These are phyloP conservation scores for Toxicodendron radicans DNA, from an alignment of 345 rosid genomes.

Conservation along the genomic window DNA sequence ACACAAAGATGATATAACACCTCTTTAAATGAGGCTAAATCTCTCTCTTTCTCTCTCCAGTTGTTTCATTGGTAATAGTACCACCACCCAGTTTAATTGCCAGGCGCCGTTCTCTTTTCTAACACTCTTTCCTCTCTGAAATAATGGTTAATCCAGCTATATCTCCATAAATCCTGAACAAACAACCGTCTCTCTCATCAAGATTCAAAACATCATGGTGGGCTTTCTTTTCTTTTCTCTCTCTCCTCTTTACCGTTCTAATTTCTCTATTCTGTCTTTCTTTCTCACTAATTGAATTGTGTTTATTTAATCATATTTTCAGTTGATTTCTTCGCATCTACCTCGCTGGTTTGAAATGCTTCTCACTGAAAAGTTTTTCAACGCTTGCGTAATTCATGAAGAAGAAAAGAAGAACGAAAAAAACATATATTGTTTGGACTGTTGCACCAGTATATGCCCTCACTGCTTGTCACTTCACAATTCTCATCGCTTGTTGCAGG, in stretches of 20 bases:
- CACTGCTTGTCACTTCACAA: constrained; percentile 70
- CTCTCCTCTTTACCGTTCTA: neutral
- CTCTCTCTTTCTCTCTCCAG: constrained; percentile 26
- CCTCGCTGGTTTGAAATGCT: constrained; percentile 66
- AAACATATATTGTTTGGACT: constrained; percentile 76
- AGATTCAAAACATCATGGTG: constrained; percentile 39
- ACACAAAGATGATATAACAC: constrained; percentile 14
- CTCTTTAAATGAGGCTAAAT: constrained; percentile 31
- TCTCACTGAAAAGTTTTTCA: constrained; percentile 75
- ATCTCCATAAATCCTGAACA: constrained; percentile 20
- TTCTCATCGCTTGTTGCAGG: constrained; percentile 85
- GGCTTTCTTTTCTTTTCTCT: constrained; percentile 6
- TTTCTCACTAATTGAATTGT: neutral
- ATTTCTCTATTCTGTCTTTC: neutral
- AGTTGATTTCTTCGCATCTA: constrained; percentile 34
- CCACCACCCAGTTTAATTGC: constrained; percentile 33
- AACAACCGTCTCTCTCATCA: constrained; percentile 20
- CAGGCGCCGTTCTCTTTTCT: constrained; percentile 62
- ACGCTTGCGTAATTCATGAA: constrained; percentile 68
- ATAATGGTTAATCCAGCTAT: constrained; percentile 27
- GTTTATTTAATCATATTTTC: neutral
- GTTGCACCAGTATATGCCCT: constrained; percentile 74
- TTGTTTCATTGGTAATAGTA: constrained; percentile 44
- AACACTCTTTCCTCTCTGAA: constrained; percentile 22
- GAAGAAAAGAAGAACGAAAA: constrained; percentile 76